Conservation (phyloP, 441 rosid species). For the Flueggea neowawraea region DNA sequence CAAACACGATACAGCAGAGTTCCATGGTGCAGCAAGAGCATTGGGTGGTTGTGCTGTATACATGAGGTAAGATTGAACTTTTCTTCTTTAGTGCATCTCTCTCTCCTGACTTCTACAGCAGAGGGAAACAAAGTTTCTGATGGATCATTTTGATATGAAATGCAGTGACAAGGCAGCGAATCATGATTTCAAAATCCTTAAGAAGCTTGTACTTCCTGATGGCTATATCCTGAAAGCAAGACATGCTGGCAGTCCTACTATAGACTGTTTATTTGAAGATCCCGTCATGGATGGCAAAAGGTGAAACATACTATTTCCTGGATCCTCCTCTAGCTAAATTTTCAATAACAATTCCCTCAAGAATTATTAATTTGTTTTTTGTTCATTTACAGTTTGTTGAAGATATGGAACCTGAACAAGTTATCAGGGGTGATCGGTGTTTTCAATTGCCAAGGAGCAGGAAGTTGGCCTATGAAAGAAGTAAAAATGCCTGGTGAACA, state of each 20-base stretch:
- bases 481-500: conserved; percentile 11
- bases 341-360: no score
- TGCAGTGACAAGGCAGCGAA: conserved; percentile 68
- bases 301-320: conserved; percentile 20
- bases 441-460: conserved; percentile 82
- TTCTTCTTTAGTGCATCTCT: background rate
- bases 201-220: conserved; percentile 60
- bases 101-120: no score
- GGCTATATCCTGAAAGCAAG: conserved; percentile 69
- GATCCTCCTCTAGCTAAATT: background rate
- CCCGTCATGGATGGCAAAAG: conserved; percentile 74
- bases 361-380: background rate
- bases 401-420: conserved; percentile 70
- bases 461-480: conserved; percentile 51
- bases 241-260: conserved; percentile 67
- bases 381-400: conserved; percentile 35
- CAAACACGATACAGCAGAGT: conserved; percentile 57
- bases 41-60: conserved; percentile 72
- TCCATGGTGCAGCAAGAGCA: conserved; percentile 70
- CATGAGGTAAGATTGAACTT: conserved; percentile 45
- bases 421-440: conserved; percentile 56
- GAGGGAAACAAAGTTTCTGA: no score
- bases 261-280: conserved; percentile 64
- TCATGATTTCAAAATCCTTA: conserved; percentile 67
- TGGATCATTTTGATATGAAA: background rate